Evolutionary conservation across 768 basidiomycete species (phyloP), one percentile per base, ranked within the genome.

Genomic region (Hygrophorus pudorinus): DNA sequence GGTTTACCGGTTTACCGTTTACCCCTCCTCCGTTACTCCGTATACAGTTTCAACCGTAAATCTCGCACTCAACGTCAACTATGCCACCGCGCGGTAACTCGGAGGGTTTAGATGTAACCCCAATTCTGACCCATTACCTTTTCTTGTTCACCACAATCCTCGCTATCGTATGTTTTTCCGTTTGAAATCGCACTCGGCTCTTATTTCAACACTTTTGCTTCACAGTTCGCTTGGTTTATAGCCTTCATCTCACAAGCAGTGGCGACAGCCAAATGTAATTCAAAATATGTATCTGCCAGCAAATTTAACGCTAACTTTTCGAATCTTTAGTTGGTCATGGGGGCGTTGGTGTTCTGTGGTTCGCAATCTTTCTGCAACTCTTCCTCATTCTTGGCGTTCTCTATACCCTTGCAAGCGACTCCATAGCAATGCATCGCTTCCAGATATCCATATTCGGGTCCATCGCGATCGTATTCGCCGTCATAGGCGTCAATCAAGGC

Each of bases 361-460:
- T 91, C 64, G 81, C 75, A 50, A 85, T 90, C 52, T 85, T 81
- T 63, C 76, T 89, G 18, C 75, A 88, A 54, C 67, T 81, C 20
- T 75, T 75, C 62, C 67, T 88, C 58, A 85, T 83, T 48, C 59
- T 80, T 47, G 82, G 81, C 30, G 77, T 87, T 50, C 56, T 85
- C 41, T 78, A 80, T 59, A 76, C 78, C 42, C 80, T 96, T 54
- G 88, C 89, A 48, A 85, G 78, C 42, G 90, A 97, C 66, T 79
- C 85, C 38, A 81, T 99, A 58, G 82, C 84, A n/a, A 81, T 91
- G 74, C 81, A 98, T 59, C 88, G 93, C 16, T 73, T 79, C 63
- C 85, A 94, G 68, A 86, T 99, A 55, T 83, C 90, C 14, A 70
- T 85, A 35, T 92, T 98, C 55, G 81, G 86, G 29, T 80, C 91